These are phyloP conservation scores for Diaporthe ilicicola DNA, from an alignment of 2,329 filamentous ascomycete species.

Conservation along the genomic window DNA sequence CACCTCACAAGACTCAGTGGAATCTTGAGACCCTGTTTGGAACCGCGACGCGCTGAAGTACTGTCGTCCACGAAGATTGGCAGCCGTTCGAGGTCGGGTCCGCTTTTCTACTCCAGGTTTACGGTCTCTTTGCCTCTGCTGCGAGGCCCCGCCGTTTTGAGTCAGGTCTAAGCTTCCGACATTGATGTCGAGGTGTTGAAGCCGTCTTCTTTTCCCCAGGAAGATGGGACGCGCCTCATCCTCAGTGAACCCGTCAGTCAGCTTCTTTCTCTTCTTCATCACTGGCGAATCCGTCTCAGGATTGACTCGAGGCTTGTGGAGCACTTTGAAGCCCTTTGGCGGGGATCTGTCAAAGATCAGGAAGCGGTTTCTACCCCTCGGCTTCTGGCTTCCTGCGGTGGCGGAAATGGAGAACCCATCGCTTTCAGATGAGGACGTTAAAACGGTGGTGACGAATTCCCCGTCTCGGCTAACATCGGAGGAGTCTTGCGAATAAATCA, in stretches of 20 bases:
- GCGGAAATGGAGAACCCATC: not conserved
- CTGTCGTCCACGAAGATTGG: not conserved
- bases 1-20: not conserved
- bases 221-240: conserved; percentile 23
- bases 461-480: not conserved
- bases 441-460: not conserved
- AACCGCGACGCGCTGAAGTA: conserved; percentile 20
- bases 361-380: conserved; percentile 24
- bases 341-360: conserved; percentile 36
- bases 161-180: conserved; percentile 37
- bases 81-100: not conserved
- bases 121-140: conserved; percentile 17
- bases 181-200: not conserved
- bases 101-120: conserved; percentile 27
- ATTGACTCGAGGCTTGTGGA: conserved; percentile 27
- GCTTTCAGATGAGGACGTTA: not conserved
- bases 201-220: conserved; percentile 14
- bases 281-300: not conserved
- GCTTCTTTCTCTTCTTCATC: not conserved
- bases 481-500: not conserved
- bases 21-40: conserved; percentile 7
- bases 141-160: conserved; percentile 27
- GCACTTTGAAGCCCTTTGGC: conserved; percentile 36
- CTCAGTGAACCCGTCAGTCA: conserved; percentile 28
- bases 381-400: not conserved